Evolutionary conservation across 108 stramenopile species (phyloP).

Genomic region (Skeletonema grethae): DNA sequence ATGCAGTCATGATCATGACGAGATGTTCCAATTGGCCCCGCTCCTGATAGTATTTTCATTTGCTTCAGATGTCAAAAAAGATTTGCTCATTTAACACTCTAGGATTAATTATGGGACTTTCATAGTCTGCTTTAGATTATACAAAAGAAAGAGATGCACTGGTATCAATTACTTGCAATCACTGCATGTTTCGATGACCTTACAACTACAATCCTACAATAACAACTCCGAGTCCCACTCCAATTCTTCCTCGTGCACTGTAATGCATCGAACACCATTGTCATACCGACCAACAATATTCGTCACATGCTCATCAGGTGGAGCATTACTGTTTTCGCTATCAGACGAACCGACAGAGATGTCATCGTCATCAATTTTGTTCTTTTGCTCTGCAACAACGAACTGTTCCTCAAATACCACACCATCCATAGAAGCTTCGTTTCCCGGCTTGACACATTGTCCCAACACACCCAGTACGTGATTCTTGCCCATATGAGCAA

Average conservation of each 20-base stretch:
- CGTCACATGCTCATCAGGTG: conserved; percentile 56
- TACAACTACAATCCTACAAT: conserved; percentile 6
- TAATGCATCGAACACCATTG: conserved; percentile 67
- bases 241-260: conserved; percentile 53
- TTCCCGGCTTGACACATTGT: conserved; percentile 15
- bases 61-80: too few relatives aligned
- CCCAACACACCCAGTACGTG: conserved; percentile 39
- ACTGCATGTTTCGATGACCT: too few relatives aligned
- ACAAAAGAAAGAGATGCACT: too few relatives aligned
- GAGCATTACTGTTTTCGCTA: conserved; percentile 52
- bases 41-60: too few relatives aligned
- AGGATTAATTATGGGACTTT: too few relatives aligned
- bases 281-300: conserved; percentile 49
- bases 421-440: conserved; percentile 13
- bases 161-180: too few relatives aligned
- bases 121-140: too few relatives aligned
- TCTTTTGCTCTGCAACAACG: conserved; percentile 9
- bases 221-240: conserved; percentile 34
- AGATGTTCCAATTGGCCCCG: too few relatives aligned
- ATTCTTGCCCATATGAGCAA: conserved; percentile 62
- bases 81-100: too few relatives aligned
- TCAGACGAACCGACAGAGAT: conserved; percentile 66
- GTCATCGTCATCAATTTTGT: conserved; percentile 51
- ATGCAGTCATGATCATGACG: too few relatives aligned
- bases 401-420: conserved; percentile 14